phyloP scores from a whole-genome alignment of 1,284 basidiomycete species.

The Thelephora terrestris region DNA sequence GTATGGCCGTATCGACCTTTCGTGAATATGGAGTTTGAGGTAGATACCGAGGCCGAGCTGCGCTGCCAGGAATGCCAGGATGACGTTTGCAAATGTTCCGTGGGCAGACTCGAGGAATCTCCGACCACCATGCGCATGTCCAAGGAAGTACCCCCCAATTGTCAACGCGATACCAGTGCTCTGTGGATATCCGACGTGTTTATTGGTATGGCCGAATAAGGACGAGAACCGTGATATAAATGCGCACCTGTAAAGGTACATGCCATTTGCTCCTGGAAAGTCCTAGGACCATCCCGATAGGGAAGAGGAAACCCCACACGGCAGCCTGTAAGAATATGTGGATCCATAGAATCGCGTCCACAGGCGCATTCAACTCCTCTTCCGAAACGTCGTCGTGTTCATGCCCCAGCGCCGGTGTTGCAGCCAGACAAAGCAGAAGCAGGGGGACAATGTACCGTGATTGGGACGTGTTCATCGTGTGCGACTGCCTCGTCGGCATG shows the following conservation, averaged over 20 bases:
- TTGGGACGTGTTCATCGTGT: too few species aligned
- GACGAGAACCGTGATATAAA: slow-evolving; percentile 3
- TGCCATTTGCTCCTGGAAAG: slow-evolving; percentile 75
- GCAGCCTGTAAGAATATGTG: slow-evolving; percentile 69
- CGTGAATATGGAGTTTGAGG: slow-evolving; percentile 87
- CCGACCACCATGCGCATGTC: slow-evolving; percentile 74
- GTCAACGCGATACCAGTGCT: slow-evolving; percentile 60
- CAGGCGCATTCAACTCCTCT: slow-evolving; percentile 55
- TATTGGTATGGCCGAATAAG: not conserved
- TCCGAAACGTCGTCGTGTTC: slow-evolving; percentile 51
- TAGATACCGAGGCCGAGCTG: slow-evolving; percentile 80
- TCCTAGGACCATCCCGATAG: slow-evolving; percentile 81
- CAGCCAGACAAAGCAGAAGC: slow-evolving; percentile 9
- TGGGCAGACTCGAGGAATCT: slow-evolving; percentile 64
- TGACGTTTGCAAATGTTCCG: slow-evolving; percentile 59
- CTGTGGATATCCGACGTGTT: slow-evolving; percentile 27
- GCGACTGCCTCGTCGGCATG: too few species aligned
- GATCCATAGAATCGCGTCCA: slow-evolving; percentile 70
- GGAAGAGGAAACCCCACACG: slow-evolving; percentile 79
- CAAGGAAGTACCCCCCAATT: slow-evolving; percentile 62
- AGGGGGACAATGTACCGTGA: slow-evolving; percentile 1
- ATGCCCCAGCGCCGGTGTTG: slow-evolving; percentile 34
- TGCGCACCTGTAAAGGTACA: slow-evolving; percentile 68
- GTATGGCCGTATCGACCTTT: slow-evolving; percentile 66
- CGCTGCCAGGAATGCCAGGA: slow-evolving; percentile 52